Evolutionary conservation across 1,284 basidiomycete genomes (phyloP).

Genomic region (Moniliophthora roreri): DNA sequence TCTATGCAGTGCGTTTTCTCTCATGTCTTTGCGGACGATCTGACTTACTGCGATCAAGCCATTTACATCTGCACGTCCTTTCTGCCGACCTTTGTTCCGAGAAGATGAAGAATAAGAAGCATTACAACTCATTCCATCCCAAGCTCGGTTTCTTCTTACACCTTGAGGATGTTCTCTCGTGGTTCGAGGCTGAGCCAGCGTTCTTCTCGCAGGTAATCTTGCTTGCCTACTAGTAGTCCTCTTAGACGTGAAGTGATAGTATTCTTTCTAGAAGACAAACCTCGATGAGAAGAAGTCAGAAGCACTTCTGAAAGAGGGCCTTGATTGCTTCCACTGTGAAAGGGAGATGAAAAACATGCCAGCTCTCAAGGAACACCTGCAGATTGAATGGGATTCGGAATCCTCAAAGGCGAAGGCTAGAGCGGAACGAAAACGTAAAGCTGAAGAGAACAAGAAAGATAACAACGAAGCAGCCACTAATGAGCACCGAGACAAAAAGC

Average conservation of each 20-base stretch:
- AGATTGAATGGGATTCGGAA: constrained; percentile 57
- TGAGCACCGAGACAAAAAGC: background rate
- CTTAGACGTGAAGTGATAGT: no score
- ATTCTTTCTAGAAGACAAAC: constrained; percentile 41
- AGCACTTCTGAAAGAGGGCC: constrained; percentile 60
- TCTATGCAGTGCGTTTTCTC: constrained; percentile 65
- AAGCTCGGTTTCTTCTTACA: constrained; percentile 84
- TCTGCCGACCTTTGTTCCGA: constrained; percentile 80
- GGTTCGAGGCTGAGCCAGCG: constrained; percentile 65
- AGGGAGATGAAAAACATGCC: constrained; percentile 72
- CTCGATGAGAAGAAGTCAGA: constrained; percentile 59
- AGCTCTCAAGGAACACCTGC: constrained; percentile 70
- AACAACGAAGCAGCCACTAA: constrained; percentile 7
- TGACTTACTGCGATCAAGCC: constrained; percentile 44
- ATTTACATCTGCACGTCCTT: constrained; percentile 86
- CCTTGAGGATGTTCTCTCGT: constrained; percentile 71
- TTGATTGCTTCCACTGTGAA: constrained; percentile 72
- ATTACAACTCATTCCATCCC: constrained; percentile 94
- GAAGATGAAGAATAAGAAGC: constrained; percentile 86
- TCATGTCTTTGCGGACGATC: background rate
- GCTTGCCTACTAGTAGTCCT: no score
- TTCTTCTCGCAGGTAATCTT: constrained; percentile 47
- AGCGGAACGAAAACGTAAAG: constrained; percentile 36
- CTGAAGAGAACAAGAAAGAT: constrained; percentile 19
- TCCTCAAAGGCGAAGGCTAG: constrained; percentile 36